A percentile compares a stretch with the other conserved stretches of the same genome.
phyloP scores from a whole-genome alignment of 2,329 filamentous ascomycete species.

The Colletotrichum plurivorum region DNA sequence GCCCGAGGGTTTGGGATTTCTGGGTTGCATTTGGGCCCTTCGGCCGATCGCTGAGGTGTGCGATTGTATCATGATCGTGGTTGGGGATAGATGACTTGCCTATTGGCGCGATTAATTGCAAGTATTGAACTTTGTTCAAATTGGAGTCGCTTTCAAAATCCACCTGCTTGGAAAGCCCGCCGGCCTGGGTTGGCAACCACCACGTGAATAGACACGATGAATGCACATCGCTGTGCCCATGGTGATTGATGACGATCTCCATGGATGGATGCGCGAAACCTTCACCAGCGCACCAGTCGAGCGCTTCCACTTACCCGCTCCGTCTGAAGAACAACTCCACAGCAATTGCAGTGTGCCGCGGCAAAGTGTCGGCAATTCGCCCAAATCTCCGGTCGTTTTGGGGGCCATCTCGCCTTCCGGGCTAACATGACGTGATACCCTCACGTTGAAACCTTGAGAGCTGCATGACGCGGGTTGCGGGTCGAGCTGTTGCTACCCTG shows the following conservation, averaged over 20 bases:
- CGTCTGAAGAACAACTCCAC: neutral
- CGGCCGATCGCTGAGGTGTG: neutral
- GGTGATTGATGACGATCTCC: neutral
- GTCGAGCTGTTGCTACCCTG: neutral
- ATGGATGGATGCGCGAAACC: neutral
- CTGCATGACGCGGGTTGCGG: neutral
- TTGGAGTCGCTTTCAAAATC: neutral
- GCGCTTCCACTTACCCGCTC: conserved; percentile 18
- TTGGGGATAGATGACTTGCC: neutral
- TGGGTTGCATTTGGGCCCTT: neutral
- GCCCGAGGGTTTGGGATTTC: neutral
- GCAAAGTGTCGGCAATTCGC: neutral
- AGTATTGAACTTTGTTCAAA: neutral
- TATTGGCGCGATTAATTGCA: neutral
- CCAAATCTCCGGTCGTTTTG: conserved; percentile 5
- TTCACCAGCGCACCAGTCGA: neutral
- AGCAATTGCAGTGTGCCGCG: neutral
- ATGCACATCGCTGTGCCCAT: neutral
- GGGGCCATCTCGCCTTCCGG: conserved; percentile 32
- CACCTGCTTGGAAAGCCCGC: too few relatives aligned
- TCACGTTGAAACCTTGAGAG: conserved; percentile 16
- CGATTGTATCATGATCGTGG: neutral
- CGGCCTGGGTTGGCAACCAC: too few relatives aligned
- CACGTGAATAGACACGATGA: too few relatives aligned
- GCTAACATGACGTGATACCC: conserved; percentile 41